phyloP scores from a whole-genome alignment of 2,329 filamentous ascomycete species.

The Lomentospora prolificans region DNA sequence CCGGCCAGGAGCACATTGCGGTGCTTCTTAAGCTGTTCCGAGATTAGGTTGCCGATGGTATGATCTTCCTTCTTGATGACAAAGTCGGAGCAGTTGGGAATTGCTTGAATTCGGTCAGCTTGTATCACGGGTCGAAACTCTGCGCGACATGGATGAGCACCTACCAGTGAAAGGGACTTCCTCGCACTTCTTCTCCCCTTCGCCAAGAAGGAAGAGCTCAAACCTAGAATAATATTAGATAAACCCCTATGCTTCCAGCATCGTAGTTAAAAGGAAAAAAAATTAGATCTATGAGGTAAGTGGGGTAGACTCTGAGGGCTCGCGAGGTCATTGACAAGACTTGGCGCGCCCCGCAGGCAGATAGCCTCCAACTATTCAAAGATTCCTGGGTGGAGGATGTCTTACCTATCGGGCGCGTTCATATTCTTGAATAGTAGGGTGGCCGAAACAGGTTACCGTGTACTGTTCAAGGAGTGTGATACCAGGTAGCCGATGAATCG shows the following conservation, averaged over 20 bases:
- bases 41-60: constrained; percentile 83
- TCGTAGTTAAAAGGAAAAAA: constrained; percentile 4
- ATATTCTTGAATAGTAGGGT: constrained; percentile 22
- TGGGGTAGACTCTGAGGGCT: no score
- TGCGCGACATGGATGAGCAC: not conserved
- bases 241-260: not conserved
- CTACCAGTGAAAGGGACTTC: constrained; percentile 79
- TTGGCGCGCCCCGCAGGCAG: no score
- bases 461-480: no score
- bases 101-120: constrained; percentile 2
- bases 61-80: constrained; percentile 95
- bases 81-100: constrained; percentile 58
- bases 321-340: no score
- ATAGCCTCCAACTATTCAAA: no score
- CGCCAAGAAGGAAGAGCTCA: constrained; percentile 80
- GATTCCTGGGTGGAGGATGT: constrained; percentile 1
- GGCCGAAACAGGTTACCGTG: no score
- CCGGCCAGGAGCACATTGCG: constrained; percentile 80
- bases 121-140: not conserved
- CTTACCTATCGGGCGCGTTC: constrained; percentile 49
- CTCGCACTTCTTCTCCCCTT: constrained; percentile 89
- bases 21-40: constrained; percentile 75
- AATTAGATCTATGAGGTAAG: no score
- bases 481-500: no score
- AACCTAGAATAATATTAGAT: constrained; percentile 48